Conservation (phyloP, 768 basidiomycete genomes). For the Boletus rex-veris region DNA sequence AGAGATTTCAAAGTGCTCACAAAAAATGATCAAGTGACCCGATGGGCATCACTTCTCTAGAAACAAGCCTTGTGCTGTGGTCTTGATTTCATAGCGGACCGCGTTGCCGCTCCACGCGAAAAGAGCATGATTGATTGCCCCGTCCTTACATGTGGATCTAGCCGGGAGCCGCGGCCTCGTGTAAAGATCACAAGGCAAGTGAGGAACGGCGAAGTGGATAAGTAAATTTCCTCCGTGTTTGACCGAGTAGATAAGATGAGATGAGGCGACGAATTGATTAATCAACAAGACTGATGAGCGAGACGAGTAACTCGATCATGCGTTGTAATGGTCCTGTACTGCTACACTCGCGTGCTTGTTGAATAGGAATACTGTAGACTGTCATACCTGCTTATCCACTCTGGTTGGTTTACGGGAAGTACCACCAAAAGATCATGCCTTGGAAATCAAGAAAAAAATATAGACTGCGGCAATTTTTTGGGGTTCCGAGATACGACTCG, state of each 20-base stretch:
- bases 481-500: slow-evolving; percentile 4
- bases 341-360: not conserved
- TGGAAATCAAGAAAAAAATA: slow-evolving; percentile 1
- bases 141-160: not conserved
- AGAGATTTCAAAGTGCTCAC: not conserved
- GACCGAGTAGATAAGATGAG: slow-evolving; percentile 7
- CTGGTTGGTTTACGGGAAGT: not conserved
- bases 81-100: not conserved
- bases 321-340: not conserved
- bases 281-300: not conserved
- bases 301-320: not conserved
- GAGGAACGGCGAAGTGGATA: slow-evolving; percentile 8
- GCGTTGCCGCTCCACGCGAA: slow-evolving; percentile 1
- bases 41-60: no score
- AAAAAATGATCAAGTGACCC: not conserved
- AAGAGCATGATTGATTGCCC: not conserved
- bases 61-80: not conserved
- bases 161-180: slow-evolving; percentile 23
- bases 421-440: not conserved
- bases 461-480: slow-evolving; percentile 6
- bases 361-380: not conserved
- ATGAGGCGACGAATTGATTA: not conserved
- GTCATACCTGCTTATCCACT: not conserved
- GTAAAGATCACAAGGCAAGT: slow-evolving; percentile 1
- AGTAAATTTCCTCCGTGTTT: not conserved